These are phyloP conservation scores for Hortaea sp. DNA, from an alignment of 2,329 filamentous ascomycete species.

Conservation along the genomic window DNA sequence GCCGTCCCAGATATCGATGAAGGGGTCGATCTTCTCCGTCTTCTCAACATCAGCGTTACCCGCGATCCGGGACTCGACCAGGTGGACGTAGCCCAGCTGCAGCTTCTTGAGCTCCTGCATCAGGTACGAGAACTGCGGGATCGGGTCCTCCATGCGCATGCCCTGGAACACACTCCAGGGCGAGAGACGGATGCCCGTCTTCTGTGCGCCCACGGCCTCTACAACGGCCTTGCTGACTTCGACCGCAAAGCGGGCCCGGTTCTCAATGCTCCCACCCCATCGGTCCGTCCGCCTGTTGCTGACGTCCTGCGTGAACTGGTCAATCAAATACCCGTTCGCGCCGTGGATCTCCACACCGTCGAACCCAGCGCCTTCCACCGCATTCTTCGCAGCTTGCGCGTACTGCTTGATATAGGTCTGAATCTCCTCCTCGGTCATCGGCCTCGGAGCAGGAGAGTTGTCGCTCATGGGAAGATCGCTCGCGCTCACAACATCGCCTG, in stretches of 20 bases:
- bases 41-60: slow-evolving; percentile 33
- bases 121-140: slow-evolving; percentile 54
- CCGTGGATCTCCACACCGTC: slow-evolving; percentile 50
- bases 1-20: slow-evolving; percentile 37
- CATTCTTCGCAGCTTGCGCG: slow-evolving; percentile 35
- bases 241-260: slow-evolving; percentile 41
- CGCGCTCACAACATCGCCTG: slow-evolving; percentile 22
- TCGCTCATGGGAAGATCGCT: slow-evolving; percentile 26
- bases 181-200: slow-evolving; percentile 37
- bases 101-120: slow-evolving; percentile 41
- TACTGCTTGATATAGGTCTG: slow-evolving; percentile 27
- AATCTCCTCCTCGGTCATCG: slow-evolving; percentile 28
- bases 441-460: slow-evolving; percentile 23
- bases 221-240: slow-evolving; percentile 45
- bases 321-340: slow-evolving; percentile 46
- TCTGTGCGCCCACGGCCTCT: slow-evolving; percentile 41
- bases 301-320: slow-evolving; percentile 53
- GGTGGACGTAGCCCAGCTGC: slow-evolving; percentile 50
- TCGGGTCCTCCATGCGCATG: slow-evolving; percentile 53
- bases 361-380: slow-evolving; percentile 41
- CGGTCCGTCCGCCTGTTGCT: slow-evolving; percentile 44
- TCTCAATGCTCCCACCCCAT: slow-evolving; percentile 40
- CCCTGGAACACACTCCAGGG: slow-evolving; percentile 50
- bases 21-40: slow-evolving; percentile 33
- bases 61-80: slow-evolving; percentile 48